These are phyloP conservation scores for Conoideocrella luteorostrata DNA, from an alignment of 2,329 filamentous ascomycete species.

Conservation along the genomic window DNA sequence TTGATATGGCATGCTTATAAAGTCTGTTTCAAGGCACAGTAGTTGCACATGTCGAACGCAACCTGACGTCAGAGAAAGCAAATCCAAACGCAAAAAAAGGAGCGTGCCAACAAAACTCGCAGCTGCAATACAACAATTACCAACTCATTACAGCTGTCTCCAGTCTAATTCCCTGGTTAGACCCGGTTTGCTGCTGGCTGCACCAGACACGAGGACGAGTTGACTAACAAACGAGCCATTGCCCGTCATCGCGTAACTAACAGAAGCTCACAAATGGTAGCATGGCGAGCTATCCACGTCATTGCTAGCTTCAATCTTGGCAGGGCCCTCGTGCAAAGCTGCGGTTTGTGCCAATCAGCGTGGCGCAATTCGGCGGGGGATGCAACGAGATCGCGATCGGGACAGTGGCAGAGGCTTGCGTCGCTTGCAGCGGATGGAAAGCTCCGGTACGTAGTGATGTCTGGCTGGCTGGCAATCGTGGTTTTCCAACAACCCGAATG, in stretches of 20 bases:
- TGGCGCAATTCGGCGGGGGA: neutral
- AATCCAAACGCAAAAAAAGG: too few relatives aligned
- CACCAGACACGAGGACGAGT: neutral
- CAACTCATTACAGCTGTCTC: too few relatives aligned
- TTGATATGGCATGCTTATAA: too few relatives aligned
- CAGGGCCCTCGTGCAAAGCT: neutral
- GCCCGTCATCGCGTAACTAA: neutral
- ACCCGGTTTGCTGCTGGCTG: neutral
- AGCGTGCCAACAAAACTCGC: too few relatives aligned
- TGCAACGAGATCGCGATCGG: neutral
- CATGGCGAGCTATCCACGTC: slow-evolving; percentile 1
- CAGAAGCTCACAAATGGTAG: neutral
- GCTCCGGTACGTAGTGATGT: too few relatives aligned
- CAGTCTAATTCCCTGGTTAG: too few relatives aligned
- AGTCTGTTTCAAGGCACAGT: too few relatives aligned
- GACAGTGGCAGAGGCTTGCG: neutral
- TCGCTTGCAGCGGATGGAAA: neutral
- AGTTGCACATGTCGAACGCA: too few relatives aligned
- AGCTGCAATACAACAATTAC: too few relatives aligned
- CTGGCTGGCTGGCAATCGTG: too few relatives aligned
- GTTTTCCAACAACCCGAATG: too few relatives aligned
- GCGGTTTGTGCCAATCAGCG: neutral
- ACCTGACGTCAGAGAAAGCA: too few relatives aligned
- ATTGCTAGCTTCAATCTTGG: slow-evolving; percentile 1
- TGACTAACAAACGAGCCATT: neutral